Conservation (phyloP, 768 basidiomycete genomes). For the Rhodosporidiobolus sp. region DNA sequence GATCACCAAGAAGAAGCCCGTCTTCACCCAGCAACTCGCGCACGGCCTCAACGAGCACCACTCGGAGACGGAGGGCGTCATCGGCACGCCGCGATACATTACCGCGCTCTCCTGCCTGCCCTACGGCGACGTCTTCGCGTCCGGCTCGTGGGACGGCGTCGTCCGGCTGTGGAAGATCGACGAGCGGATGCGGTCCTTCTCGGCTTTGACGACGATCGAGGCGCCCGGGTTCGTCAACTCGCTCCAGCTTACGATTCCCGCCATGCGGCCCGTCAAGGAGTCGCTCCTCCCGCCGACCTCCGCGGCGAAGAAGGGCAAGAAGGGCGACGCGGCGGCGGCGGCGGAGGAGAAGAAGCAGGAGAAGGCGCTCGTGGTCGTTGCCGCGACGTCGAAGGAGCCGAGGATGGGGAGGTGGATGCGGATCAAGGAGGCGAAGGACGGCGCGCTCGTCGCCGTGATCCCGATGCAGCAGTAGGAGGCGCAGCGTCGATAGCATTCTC, state of each 20-base stretch:
- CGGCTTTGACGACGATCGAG: conserved; percentile 43
- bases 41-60: conserved; percentile 75
- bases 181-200: conserved; percentile 70
- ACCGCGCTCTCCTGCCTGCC: conserved; percentile 75
- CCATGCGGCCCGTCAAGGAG: conserved; percentile 24
- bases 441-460: conserved; percentile 58
- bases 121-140: conserved; percentile 86
- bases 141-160: conserved; percentile 89
- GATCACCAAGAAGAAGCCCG: conserved; percentile 88
- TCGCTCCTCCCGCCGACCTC: conserved; percentile 52
- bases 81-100: conserved; percentile 84
- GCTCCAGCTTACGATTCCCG: conserved; percentile 63
- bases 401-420: conserved; percentile 84
- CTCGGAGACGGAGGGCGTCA: conserved; percentile 69
- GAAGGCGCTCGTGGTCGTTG: conserved; percentile 58
- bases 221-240: conserved; percentile 84
- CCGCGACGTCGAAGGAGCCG: conserved; percentile 81
- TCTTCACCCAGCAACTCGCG: conserved; percentile 78
- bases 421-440: conserved; percentile 66
- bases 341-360: conserved; percentile 36
- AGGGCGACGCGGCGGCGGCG: conserved; percentile 33
- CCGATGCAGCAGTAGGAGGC: conserved; percentile 15
- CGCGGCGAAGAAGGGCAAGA: conserved; percentile 51
- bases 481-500: too few relatives aligned
- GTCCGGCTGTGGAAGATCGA: conserved; percentile 91